Evolutionary conservation across 2,329 filamentous ascomycete species (phyloP).

Genomic region (Neospermospora avenae): DNA sequence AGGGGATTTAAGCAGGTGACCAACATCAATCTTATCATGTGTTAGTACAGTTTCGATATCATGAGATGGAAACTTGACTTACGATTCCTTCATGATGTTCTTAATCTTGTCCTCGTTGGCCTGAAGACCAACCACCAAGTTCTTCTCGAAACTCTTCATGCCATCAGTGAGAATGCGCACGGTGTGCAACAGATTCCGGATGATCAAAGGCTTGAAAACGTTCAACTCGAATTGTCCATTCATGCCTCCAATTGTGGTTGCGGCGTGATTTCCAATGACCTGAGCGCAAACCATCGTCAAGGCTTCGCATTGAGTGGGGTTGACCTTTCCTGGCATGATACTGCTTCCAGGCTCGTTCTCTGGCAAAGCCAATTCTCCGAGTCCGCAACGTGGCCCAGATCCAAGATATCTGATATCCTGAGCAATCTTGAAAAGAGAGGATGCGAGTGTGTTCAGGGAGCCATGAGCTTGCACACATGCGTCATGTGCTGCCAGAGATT

Average conservation of each 20-base stretch:
- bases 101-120: slow-evolving; percentile 93
- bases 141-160: slow-evolving; percentile 94
- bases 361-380: slow-evolving; percentile 87
- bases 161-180: slow-evolving; percentile 82
- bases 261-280: slow-evolving; percentile 96
- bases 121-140: slow-evolving; percentile 81
- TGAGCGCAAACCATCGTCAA: slow-evolving; percentile 97
- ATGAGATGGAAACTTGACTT: slow-evolving; percentile 38
- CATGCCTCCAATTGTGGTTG: slow-evolving; percentile 89
- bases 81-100: slow-evolving; percentile 92
- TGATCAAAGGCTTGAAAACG: slow-evolving; percentile 97
- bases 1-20: slow-evolving; percentile 97
- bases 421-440: slow-evolving; percentile 94
- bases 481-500: slow-evolving; percentile 93
- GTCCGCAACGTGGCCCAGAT: slow-evolving; percentile 90
- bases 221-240: slow-evolving; percentile 99
- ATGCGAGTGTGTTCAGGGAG: slow-evolving; percentile 86
- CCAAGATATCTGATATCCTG: slow-evolving; percentile 98
- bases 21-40: slow-evolving; percentile 75
- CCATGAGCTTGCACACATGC: slow-evolving; percentile 93
- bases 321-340: slow-evolving; percentile 99
- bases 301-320: slow-evolving; percentile 97
- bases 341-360: slow-evolving; percentile 98
- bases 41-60: background rate
- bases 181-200: slow-evolving; percentile 93